Evolutionary conservation across 2,329 filamentous ascomycete genomes (phyloP).

Genomic region (Xylaria arbuscula): DNA sequence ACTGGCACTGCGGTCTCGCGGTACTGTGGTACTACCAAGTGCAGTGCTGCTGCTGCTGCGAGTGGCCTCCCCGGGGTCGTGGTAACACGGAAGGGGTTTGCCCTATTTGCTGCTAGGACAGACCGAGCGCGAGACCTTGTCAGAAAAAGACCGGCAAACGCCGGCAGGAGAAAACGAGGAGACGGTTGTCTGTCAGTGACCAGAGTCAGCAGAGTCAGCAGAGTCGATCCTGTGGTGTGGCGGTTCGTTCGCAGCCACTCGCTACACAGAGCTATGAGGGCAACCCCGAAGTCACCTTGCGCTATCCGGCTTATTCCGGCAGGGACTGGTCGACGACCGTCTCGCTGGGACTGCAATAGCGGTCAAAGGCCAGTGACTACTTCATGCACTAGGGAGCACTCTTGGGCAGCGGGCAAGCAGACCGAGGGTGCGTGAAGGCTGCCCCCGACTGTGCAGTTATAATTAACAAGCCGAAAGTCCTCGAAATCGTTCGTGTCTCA

Average conservation of each 20-base stretch:
- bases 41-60: conserved; percentile 31
- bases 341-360: conserved; percentile 15
- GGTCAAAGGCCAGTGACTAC: conserved; percentile 3
- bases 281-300: conserved; percentile 6
- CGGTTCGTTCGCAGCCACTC: conserved; percentile 35
- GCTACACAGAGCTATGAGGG: conserved; percentile 28
- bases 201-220: conserved; percentile 1
- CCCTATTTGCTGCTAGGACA: conserved; percentile 22
- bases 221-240: conserved; percentile 29
- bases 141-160: conserved; percentile 16
- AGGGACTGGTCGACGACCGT: conserved; percentile 12
- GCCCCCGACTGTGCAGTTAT: background rate
- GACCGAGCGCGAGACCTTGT: conserved; percentile 10
- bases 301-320: conserved; percentile 25
- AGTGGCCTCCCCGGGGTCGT: conserved; percentile 34
- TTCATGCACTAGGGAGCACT: conserved; percentile 15
- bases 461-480: conserved; percentile 13
- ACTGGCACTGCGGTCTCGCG: conserved; percentile 14
- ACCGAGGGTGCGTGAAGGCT: conserved; percentile 8
- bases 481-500: conserved; percentile 36
- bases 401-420: conserved; percentile 9
- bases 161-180: conserved; percentile 20
- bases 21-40: conserved; percentile 12
- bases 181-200: conserved; percentile 1
- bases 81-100: conserved; percentile 36